phyloP scores from a whole-genome alignment of 257 asterid genomes.

The Petunia secreta region DNA sequence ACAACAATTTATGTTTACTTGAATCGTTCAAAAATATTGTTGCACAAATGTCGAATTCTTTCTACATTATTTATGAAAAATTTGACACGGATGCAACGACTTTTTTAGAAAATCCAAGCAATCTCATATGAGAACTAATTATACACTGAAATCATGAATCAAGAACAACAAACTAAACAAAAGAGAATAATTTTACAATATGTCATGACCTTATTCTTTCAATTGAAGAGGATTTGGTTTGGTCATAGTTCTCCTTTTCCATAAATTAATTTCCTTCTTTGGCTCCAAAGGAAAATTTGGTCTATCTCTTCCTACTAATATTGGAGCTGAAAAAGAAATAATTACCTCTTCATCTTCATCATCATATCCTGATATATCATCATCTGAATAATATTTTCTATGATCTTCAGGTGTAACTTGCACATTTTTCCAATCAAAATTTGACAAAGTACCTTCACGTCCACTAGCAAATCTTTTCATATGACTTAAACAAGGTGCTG shows the following conservation, averaged over 20 bases:
- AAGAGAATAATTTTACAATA: not conserved
- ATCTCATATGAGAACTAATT: not conserved
- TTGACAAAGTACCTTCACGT: conserved; percentile 54
- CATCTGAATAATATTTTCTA: conserved; percentile 42
- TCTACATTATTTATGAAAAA: not conserved
- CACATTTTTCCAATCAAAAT: conserved; percentile 63
- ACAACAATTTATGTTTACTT: not conserved
- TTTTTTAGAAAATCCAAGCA: not conserved
- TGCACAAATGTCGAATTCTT: rapidly evolving
- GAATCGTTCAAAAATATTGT: rapidly evolving
- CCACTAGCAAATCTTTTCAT: conserved; percentile 74
- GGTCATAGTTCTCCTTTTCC: conserved; percentile 87
- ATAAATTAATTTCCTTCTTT: conserved; percentile 80
- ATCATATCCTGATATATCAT: conserved; percentile 34
- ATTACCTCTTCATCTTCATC: conserved; percentile 44
- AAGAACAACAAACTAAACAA: not conserved
- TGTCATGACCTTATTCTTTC: not conserved
- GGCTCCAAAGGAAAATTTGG: conserved; percentile 54
- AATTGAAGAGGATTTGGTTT: conserved; percentile 67
- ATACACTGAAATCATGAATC: not conserved
- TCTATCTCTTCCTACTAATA: conserved; percentile 31
- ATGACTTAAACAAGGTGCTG: conserved; percentile 43
- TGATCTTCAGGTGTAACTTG: conserved; percentile 46
- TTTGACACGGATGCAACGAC: rapidly evolving
- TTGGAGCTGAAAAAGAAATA: conserved; percentile 65